A percentile compares a stretch with the other conserved stretches of the same genome.
Evolutionary conservation across 2,329 filamentous ascomycete species (phyloP).

Genomic region (Exophiala mesophila): DNA sequence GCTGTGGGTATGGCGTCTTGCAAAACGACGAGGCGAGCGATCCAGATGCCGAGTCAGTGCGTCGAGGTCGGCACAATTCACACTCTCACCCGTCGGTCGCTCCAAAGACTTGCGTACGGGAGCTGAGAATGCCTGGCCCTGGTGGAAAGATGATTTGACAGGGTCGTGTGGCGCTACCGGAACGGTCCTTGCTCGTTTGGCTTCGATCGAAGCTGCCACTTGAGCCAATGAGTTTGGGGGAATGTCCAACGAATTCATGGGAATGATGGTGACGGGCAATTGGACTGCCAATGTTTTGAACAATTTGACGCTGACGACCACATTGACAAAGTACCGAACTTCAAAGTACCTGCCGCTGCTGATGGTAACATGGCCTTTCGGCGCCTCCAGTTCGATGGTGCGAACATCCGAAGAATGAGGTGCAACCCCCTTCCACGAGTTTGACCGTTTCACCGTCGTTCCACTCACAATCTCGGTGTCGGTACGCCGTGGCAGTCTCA

Average conservation of each 20-base stretch:
- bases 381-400: constrained; percentile 8
- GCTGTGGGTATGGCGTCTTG: constrained; percentile 7
- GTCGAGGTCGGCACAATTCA: constrained; percentile 7
- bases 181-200: constrained; percentile 38
- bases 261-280: constrained; percentile 52
- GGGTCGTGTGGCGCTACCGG: constrained; percentile 24
- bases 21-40: constrained; percentile 19
- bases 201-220: constrained; percentile 52
- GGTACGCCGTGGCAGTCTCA: constrained; percentile 50
- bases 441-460: constrained; percentile 39
- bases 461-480: constrained; percentile 45
- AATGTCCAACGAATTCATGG: constrained; percentile 55
- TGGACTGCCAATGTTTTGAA: constrained; percentile 50
- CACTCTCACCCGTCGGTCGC: constrained; percentile 3
- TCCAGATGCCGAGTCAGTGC: constrained; percentile 19
- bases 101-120: constrained; percentile 49
- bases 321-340: constrained; percentile 52
- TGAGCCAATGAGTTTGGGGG: constrained; percentile 49
- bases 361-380: constrained; percentile 21
- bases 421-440: constrained; percentile 45
- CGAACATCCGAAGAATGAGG: constrained; percentile 21
- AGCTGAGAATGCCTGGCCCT: constrained; percentile 50
- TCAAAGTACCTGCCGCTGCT: constrained; percentile 50
- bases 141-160: constrained; percentile 28
- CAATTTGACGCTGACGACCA: constrained; percentile 43